phyloP scores from a whole-genome alignment of 306 rosid species.

The Begonia masoniana region DNA sequence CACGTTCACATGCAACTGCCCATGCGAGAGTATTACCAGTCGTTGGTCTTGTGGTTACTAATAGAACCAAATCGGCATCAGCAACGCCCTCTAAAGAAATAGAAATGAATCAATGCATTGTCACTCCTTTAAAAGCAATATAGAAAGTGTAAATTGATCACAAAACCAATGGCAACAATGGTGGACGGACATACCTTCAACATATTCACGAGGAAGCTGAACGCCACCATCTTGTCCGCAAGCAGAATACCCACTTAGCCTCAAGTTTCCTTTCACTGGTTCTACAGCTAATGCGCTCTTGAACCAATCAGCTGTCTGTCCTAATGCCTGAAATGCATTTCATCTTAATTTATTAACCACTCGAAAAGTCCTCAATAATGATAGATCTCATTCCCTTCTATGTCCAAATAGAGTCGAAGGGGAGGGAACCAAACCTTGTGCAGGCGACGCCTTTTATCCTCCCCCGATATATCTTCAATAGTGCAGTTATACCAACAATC shows the following conservation, averaged over 20 bases:
- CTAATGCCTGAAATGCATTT: slow-evolving; percentile 46
- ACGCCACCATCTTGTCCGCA: slow-evolving; percentile 99
- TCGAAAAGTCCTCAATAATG: too few species aligned
- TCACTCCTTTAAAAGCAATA: too few species aligned
- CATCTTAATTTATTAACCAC: too few species aligned
- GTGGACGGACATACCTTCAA: slow-evolving; percentile 44
- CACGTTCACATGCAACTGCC: slow-evolving; percentile 99
- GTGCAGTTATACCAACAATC: slow-evolving; percentile 99
- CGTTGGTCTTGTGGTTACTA: slow-evolving; percentile 97
- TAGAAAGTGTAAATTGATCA: too few species aligned
- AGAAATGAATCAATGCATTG: not conserved
- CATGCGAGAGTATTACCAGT: slow-evolving; percentile 96
- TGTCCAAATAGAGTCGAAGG: too few species aligned
- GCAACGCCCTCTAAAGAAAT: slow-evolving; percentile 64
- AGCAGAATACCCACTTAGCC: slow-evolving; percentile 95
- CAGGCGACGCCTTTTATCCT: slow-evolving; percentile 74
- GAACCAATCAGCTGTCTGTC: slow-evolving; percentile 96
- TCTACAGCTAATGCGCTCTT: slow-evolving; percentile 86
- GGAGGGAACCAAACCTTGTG: slow-evolving; percentile 43
- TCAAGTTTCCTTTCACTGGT: slow-evolving; percentile 89
- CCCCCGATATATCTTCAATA: slow-evolving; percentile 78
- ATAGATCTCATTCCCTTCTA: too few species aligned
- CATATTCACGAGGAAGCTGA: slow-evolving; percentile 85
- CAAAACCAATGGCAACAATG: too few species aligned
- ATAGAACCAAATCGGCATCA: slow-evolving; percentile 82